Evolutionary conservation across 805 yeast species (phyloP), one percentile per base, ranked within the genome.

Genomic region (Kluyveromyces lactis): DNA sequence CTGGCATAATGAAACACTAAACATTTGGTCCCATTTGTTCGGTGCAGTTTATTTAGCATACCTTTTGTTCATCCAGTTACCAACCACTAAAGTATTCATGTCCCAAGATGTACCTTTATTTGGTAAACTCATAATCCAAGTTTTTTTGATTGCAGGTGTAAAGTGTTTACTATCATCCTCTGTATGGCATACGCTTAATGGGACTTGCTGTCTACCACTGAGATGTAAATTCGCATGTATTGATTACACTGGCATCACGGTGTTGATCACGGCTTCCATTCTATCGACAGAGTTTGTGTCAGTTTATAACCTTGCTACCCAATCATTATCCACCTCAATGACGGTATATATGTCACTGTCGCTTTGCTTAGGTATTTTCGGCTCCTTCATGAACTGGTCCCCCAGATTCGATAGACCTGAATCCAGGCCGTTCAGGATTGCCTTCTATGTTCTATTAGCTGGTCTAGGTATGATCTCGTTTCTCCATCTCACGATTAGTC

Each of bases 201-300:
- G 86, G 45, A 83, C 86, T 47, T 76, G 90, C 13, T 71, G 72
- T 37, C 60, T 82, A 33, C 52, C 66, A 16, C 58, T 77, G 46
- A 73, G 95, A 56, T 71, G 79, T 47, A 73, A 77, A 39, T 86
- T 84, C 63, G 96, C 96, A 0, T 92, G 98, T 60, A 77, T 89
- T 31, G 98, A 90, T 64, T 90, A 90, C 61, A 81, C 95, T 5
- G 98, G 98, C 2, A 90, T 90, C 49, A 86, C 97, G 0, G 72
- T 87, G 11, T 66, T 92, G 47, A 89, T 90, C 50, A 82, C 95
- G 0, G 90, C 95, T 12, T 84, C 95, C 2, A 82, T 92, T 33
- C 66, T 92, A 33, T 77, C 95, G 3, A 81, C 90, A 0, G 95
- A 90, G 60, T 87, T 85, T 59, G 75, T 85, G 15, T 72, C 89